Evolutionary conservation across 345 rosid genomes (phyloP).

Genomic region (Gossypium bickii): DNA sequence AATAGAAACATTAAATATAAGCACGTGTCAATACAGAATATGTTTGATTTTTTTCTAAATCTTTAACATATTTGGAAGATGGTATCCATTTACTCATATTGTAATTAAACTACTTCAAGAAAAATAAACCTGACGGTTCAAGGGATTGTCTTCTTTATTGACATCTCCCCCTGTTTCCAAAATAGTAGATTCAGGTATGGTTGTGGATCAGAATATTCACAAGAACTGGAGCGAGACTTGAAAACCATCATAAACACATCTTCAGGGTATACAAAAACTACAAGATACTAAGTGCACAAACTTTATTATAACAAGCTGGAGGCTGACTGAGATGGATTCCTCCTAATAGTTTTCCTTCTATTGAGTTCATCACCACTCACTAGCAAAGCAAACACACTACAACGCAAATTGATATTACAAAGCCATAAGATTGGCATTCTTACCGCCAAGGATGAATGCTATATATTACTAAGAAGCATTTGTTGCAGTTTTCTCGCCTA

Average conservation of each 20-base stretch:
- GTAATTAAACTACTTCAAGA: no score
- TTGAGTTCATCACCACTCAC: slow-evolving; percentile 26
- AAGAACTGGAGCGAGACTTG: slow-evolving; percentile 10
- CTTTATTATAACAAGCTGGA: slow-evolving; percentile 33
- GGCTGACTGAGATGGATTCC: slow-evolving; percentile 28
- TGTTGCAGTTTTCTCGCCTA: slow-evolving; percentile 31
- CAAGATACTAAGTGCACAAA: slow-evolving; percentile 14
- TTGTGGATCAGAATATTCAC: not conserved
- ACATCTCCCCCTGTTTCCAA: no score
- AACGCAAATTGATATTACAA: slow-evolving; percentile 27
- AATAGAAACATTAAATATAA: no score
- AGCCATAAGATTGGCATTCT: slow-evolving; percentile 27
- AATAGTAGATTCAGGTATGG: no score
- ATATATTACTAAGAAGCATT: slow-evolving; percentile 1
- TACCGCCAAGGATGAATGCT: slow-evolving; percentile 12
- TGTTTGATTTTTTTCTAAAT: no score
- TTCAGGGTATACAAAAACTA: slow-evolving; percentile 12
- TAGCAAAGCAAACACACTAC: slow-evolving; percentile 28
- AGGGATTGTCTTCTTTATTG: no score
- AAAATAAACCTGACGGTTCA: no score
- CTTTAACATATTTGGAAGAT: no score
- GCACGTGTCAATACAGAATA: no score
- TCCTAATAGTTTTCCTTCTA: slow-evolving; percentile 14
- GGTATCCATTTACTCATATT: no score
- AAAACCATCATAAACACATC: not conserved